These are phyloP conservation scores for Mycena sanguinolenta DNA, from an alignment of 768 basidiomycete genomes.

Conservation along the genomic window DNA sequence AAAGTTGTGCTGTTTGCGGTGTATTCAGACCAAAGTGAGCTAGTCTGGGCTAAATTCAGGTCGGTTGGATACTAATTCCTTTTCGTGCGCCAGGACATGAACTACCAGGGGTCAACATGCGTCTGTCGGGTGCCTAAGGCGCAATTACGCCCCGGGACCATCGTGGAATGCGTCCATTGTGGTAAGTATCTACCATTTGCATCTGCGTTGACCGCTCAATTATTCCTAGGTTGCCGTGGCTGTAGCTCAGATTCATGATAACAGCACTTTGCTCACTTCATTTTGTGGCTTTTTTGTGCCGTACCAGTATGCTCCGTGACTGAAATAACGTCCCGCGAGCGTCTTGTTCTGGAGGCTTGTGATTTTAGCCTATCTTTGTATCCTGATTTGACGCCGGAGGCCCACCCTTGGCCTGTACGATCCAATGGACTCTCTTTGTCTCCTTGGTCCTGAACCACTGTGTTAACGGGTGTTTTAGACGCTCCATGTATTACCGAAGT, in stretches of 20 bases:
- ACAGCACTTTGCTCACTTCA: background rate
- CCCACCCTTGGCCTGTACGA: background rate
- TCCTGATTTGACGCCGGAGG: slow-evolving; percentile 5
- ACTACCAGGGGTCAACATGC: slow-evolving; percentile 98
- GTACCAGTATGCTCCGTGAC: background rate
- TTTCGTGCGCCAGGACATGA: slow-evolving; percentile 84
- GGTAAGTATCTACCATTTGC: slow-evolving; percentile 68
- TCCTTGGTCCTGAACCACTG: too few species aligned
- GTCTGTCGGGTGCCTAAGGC: slow-evolving; percentile 98
- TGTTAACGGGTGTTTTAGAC: too few species aligned
- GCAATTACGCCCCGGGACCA: slow-evolving; percentile 87
- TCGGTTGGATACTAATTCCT: slow-evolving; percentile 6
- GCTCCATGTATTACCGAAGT: too few species aligned
- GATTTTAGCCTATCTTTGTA: slow-evolving; percentile 3
- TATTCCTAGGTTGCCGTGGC: slow-evolving; percentile 81
- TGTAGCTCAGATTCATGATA: slow-evolving; percentile 88
- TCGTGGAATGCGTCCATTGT: slow-evolving; percentile 98
- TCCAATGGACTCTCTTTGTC: background rate
- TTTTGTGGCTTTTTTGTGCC: too few species aligned
- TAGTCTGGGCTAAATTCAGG: background rate
- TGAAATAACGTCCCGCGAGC: background rate
- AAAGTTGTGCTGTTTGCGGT: slow-evolving; percentile 96
- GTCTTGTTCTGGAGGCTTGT: background rate
- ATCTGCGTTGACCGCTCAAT: slow-evolving; percentile 15
- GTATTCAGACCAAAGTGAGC: slow-evolving; percentile 91